A percentile compares a stretch with the other conserved stretches of the same genome.
Conservation (phyloP, 1,284 basidiomycete genomes). For the Crepidotus sp. region DNA sequence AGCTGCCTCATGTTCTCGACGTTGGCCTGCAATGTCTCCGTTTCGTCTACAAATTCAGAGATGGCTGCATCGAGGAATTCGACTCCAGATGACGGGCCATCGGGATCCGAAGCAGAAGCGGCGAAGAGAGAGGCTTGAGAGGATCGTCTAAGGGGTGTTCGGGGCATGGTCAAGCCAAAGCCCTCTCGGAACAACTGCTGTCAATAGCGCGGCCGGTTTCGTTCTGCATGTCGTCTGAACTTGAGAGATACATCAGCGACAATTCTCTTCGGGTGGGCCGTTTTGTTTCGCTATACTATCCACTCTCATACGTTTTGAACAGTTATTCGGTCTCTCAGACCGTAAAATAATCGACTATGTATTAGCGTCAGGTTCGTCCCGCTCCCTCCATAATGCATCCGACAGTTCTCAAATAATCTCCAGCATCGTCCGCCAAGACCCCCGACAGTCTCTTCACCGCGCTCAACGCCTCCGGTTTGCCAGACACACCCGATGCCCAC, state of each 20-base stretch:
- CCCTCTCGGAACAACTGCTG: background rate
- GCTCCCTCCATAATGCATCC: conserved; percentile 12
- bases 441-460: conserved; percentile 69
- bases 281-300: background rate
- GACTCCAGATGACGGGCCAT: conserved; percentile 60
- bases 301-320: conserved; percentile 1
- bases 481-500: conserved; percentile 71
- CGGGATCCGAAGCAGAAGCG: conserved; percentile 57
- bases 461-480: conserved; percentile 72
- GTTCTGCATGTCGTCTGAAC: conserved; percentile 41
- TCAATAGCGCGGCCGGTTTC: background rate
- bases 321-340: conserved; percentile 81
- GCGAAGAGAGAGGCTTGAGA: conserved; percentile 89
- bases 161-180: conserved; percentile 21
- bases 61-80: conserved; percentile 82
- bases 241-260: conserved; percentile 79
- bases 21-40: conserved; percentile 70
- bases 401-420: conserved; percentile 18
- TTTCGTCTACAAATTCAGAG: conserved; percentile 82
- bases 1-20: conserved; percentile 64
- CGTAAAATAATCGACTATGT: conserved; percentile 80
- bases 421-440: conserved; percentile 77
- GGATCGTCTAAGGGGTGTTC: conserved; percentile 80
- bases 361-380: conserved; percentile 65
- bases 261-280: conserved; percentile 70